phyloP scores from a whole-genome alignment of 805 yeast genomes.

The Diddensiella transvaalensis region DNA sequence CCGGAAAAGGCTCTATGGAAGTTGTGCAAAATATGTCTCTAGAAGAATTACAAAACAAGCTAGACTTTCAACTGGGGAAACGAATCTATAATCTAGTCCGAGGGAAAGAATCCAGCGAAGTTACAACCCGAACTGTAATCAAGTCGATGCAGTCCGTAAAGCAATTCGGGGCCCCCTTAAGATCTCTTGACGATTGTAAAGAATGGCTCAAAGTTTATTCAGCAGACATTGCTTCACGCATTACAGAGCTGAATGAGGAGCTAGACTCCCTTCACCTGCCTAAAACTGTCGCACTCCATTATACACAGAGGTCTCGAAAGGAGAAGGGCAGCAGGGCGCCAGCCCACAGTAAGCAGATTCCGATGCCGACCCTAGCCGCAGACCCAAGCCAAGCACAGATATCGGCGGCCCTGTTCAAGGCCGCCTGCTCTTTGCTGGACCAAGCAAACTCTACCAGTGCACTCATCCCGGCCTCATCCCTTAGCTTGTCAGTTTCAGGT shows the following conservation, averaged over 20 bases:
- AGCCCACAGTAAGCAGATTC: conserved; percentile 24
- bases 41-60: conserved; percentile 35
- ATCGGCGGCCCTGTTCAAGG: background rate
- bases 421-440: background rate
- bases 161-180: conserved; percentile 61
- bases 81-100: conserved; percentile 59
- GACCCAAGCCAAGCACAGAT: background rate
- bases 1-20: conserved; percentile 45
- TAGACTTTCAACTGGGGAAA: conserved; percentile 49
- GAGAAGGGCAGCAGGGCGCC: background rate
- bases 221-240: conserved; percentile 69
- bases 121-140: conserved; percentile 56
- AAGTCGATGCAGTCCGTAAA: conserved; percentile 90
- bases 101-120: conserved; percentile 55
- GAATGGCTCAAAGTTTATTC: conserved; percentile 83
- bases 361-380: conserved; percentile 4
- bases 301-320: conserved; percentile 27
- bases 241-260: conserved; percentile 74
- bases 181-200: conserved; percentile 50
- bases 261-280: conserved; percentile 46
- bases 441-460: conserved; percentile 8
- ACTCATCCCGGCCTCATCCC: conserved; percentile 10
- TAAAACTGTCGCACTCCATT: conserved; percentile 46
- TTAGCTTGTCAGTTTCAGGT: conserved; percentile 15
- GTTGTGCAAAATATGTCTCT: conserved; percentile 48